Conservation (phyloP, 2,329 filamentous ascomycete species). For the Colletotrichum theobromicola region DNA sequence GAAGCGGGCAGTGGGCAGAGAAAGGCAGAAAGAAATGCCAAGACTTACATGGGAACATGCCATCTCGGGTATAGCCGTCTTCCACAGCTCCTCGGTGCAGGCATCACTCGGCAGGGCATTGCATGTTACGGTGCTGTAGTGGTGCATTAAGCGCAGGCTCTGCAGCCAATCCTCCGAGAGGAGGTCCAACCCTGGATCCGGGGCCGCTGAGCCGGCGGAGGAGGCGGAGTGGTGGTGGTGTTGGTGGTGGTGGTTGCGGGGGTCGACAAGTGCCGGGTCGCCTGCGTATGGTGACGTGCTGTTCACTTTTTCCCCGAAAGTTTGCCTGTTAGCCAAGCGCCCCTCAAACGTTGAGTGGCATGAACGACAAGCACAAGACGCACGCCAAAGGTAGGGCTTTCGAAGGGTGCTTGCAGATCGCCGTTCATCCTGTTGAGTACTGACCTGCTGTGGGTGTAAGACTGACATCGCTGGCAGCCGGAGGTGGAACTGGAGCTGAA, state of each 20-base stretch:
- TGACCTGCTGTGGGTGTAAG: conserved; percentile 13
- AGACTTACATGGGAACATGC: conserved; percentile 15
- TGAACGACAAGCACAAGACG: not conserved
- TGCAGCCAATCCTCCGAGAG: conserved; percentile 31
- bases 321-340: not conserved
- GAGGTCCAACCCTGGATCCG: conserved; percentile 23
- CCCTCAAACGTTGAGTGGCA: not conserved
- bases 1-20: not conserved
- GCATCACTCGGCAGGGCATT: conserved; percentile 30
- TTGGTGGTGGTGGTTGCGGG: not conserved
- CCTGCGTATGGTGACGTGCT: not conserved
- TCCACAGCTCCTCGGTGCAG: conserved; percentile 20
- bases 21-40: not conserved
- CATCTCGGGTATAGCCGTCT: conserved; percentile 13
- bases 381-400: not conserved
- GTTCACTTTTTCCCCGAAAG: not conserved
- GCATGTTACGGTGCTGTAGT: conserved; percentile 34
- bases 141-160: conserved; percentile 41
- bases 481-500: not conserved
- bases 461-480: not conserved
- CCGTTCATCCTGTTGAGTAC: not conserved
- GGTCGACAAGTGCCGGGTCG: not conserved
- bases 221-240: not conserved
- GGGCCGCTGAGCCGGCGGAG: not conserved
- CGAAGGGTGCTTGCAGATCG: not conserved